phyloP scores from a whole-genome alignment of 2,329 filamentous ascomycete species.

The Paraphoma chrysanthemicola region DNA sequence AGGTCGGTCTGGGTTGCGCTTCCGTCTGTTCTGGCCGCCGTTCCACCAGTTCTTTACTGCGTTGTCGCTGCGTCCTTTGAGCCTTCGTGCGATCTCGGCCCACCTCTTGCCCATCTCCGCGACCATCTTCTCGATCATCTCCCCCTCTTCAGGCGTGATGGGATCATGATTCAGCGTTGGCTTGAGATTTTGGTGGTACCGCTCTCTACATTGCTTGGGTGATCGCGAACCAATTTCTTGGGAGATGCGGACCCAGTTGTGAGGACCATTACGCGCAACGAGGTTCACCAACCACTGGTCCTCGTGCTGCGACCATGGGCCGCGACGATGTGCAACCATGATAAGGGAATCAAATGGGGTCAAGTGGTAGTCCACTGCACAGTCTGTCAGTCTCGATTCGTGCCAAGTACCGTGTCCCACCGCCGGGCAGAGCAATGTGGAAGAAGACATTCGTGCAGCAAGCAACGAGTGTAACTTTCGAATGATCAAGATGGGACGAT shows the following conservation, averaged over 20 bases:
- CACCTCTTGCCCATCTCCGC: constrained; percentile 81
- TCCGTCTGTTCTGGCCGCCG: constrained; percentile 83
- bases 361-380: background rate
- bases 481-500: background rate
- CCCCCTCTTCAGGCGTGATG: constrained; percentile 77
- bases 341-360: constrained; percentile 15
- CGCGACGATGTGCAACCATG: constrained; percentile 69
- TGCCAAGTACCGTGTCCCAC: constrained; percentile 4
- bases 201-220: constrained; percentile 93
- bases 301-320: constrained; percentile 83
- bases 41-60: constrained; percentile 99
- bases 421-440: background rate
- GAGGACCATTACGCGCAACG: constrained; percentile 73
- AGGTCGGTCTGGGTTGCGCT: constrained; percentile 49
- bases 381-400: constrained; percentile 10
- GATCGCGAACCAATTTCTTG: constrained; percentile 77
- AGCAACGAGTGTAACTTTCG: background rate
- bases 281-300: constrained; percentile 74
- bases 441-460: background rate
- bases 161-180: constrained; percentile 81
- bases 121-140: constrained; percentile 79
- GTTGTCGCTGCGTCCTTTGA: constrained; percentile 89
- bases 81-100: constrained; percentile 86
- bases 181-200: constrained; percentile 92
- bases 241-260: constrained; percentile 92